Evolutionary conservation across 352 stramenopile genomes (phyloP), one percentile per base, ranked within the genome.

Genomic region (Globisporangium alternatum): DNA sequence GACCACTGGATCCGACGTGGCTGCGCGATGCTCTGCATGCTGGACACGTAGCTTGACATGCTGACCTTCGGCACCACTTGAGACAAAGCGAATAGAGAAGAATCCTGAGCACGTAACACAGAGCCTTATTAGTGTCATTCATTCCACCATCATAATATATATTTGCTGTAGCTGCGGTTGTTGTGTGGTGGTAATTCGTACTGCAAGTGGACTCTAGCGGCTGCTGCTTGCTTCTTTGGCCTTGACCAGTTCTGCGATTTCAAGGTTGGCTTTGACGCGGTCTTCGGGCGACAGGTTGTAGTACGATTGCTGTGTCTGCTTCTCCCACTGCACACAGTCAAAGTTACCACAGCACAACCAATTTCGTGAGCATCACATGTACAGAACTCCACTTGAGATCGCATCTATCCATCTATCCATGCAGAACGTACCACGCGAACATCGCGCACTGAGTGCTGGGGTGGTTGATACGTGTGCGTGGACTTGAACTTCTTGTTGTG

Each of bases 1-100:
- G 85, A 98, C 70, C 87, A 97, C 74, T 98, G 93, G 91, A 96
- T 98, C 68, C 80, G 94, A n/a, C 78, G 93, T 13, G 93, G 93
- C 44, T 97, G 91, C 49, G 93, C 94, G 6, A 96, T 98, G 85
- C 83, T 98, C 21, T 98, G 91, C 64, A 97, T 98, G 88, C 76
- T 97, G 12, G 93, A 98, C 74, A 97, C 95, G 37, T 98, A 88
- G 39, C 5, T 31, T 22, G 37, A 39, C 28, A 19, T 17, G 17
- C 4, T 41, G 4, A 37, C 15, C 5, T 41, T 56, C 49, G 28
- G 28, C 31, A 33, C 15, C 33, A 28, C 51, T 56, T 19, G 51
- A 56, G 30, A 43, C 30, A 28, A 12, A 56, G 52, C 31, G 30
- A 45, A 45, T 58, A 58, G 30, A 58, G 52, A 57, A 19, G 45